Evolutionary conservation across 75 land plant species (phyloP), one percentile per base, ranked within the genome.

Genomic region (Chamaecyparis obtusa): DNA sequence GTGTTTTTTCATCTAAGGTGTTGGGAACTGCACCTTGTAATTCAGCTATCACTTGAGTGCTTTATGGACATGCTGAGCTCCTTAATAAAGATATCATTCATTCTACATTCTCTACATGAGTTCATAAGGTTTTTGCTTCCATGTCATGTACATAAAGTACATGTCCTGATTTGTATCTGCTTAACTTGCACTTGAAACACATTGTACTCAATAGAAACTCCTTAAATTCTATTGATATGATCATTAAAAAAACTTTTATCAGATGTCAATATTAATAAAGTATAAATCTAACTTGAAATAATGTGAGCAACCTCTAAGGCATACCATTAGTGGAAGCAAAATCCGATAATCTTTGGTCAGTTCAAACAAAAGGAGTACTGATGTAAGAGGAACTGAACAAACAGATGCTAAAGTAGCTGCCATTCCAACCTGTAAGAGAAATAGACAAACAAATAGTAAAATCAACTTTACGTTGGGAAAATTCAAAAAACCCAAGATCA

Each of bases 261-360:
- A 19, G 83, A 80, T 24, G n/a, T 10, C 43, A 80, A 39, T 7
- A n/a, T 17, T 81, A 81, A 46, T 11, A 46, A 27, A 46, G 49
- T 46, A 44, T 3, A 81, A 27, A 46, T 46, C 83, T 9, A 27
- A n/a, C 83, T 10, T 13, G 33, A 44, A 46, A 81, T 44, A n/a
- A 10, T 9, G n/a, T 21, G 24, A 27, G 14, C 46, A 46, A 46
- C 35, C 30, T 81, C 83, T 15, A 56, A 67, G 37, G 49, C 86
- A 85, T 91, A 97, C 99, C 99, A 98, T 96, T 83, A 98, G 97
- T 7, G 99, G 99, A 89, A 98, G 99, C 92, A 98, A 90, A 77
- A 98, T 98, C 80, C 95, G 92, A 83, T 98, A 98, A 90, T 98
- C 99, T 81, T 94, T 97, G n/a, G 99, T 98, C 57, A 98, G 94